These are phyloP conservation scores for Endoconidiophora laricicola DNA, from an alignment of 2,329 filamentous ascomycete genomes.

Conservation along the genomic window DNA sequence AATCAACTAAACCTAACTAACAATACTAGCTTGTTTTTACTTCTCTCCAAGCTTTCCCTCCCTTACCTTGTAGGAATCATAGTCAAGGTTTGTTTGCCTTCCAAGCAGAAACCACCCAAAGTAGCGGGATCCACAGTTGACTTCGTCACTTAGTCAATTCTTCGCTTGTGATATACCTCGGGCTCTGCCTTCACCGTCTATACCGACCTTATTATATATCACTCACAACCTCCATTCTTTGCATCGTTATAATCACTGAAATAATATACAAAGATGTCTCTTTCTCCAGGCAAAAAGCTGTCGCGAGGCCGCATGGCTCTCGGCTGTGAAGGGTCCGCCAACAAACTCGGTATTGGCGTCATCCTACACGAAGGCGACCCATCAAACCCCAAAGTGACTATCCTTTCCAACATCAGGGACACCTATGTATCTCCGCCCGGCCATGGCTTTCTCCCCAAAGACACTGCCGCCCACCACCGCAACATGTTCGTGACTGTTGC, in stretches of 20 bases:
- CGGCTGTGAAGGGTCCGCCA: slow-evolving; percentile 77
- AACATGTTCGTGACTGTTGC: slow-evolving; percentile 69
- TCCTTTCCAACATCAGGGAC: slow-evolving; percentile 88
- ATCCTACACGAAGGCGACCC: slow-evolving; percentile 54
- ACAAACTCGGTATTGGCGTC: slow-evolving; percentile 89
- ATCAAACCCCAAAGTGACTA: slow-evolving; percentile 33
- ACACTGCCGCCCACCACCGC: slow-evolving; percentile 86
- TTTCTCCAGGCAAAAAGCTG: slow-evolving; percentile 9
- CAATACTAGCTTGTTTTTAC: no score
- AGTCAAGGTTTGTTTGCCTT: no score
- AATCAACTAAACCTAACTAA: no score
- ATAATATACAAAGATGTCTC: no score
- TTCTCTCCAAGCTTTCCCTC: no score
- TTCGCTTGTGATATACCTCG: no score
- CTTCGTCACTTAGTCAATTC: slow-evolving; percentile 11
- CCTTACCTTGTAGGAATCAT: no score
- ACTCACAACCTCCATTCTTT: no score
- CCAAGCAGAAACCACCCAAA: background rate
- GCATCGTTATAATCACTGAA: no score
- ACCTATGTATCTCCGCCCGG: slow-evolving; percentile 87
- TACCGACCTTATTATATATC: no score
- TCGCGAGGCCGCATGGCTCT: slow-evolving; percentile 32
- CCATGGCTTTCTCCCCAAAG: slow-evolving; percentile 88
- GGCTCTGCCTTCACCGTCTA: no score
- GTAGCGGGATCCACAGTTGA: slow-evolving; percentile 8